Base-by-base conservation (phyloP, 2,329 filamentous ascomycete genomes). In the Penicillium griseofulvum region DNA sequence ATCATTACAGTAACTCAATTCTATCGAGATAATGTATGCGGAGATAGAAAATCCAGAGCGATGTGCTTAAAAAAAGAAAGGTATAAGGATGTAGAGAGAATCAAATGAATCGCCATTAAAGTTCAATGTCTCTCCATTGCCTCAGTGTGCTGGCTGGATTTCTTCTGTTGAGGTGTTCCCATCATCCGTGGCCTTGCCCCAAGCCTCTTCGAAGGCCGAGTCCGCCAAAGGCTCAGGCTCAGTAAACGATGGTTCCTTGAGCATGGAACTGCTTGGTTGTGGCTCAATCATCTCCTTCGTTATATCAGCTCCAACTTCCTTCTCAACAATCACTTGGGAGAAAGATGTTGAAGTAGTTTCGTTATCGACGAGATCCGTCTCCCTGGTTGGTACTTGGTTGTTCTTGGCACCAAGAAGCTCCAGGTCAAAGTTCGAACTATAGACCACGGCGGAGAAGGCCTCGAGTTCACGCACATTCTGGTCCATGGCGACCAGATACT, bases 391-490 rank as follows among this genome's bases (percentile, higher is more conserved):
- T 2, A 33, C 54, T 17, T 49, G 52, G 31, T 62, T 65, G 10
- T 56, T 44, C 11, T 51, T 67, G 14, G 68, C 58, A 19, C 65
- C 65, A 3, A 68, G 58, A 17, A 71, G 55, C 53, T 73, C 68
- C 5, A 71, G 61, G 44, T 78, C 73, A 52, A 78, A 74, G 58
- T 79, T 78, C 22, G 75, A 78, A 54, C 76, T 78, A 56, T 79
- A 79, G n/a, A 79, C 74, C 17, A 79, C 76, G 4, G 77, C 77
- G 0, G 77, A 77, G 61, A 79, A 79, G 1, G 76, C 75, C 53
- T 79, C 77, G 16, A 79, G 62, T 58, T 79, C 76, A n/a, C 74
- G 73, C 0, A 79, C 77, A 19, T 75, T 73, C 49, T 76, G 72
- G 49, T 78, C 76, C 69, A 78, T 77, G 2, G 70, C 68, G 1